Base-by-base conservation (phyloP, 2,329 filamentous ascomycete genomes). In the Coleophoma eucalyptorum region DNA sequence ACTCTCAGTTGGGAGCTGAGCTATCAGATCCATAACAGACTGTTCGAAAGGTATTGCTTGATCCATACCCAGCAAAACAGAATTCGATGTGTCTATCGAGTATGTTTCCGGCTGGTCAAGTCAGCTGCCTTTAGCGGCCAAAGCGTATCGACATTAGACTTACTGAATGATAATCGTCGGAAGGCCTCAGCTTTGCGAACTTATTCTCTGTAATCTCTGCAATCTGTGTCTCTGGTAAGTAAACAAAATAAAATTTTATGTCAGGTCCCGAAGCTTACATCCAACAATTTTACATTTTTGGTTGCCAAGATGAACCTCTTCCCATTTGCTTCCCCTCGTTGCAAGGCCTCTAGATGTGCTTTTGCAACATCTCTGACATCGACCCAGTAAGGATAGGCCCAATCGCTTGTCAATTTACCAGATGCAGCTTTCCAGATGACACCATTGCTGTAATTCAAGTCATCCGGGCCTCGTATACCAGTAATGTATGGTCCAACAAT, bases 331-430 rank as follows among this genome's bases (percentile, higher is more conserved):
- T 40, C 34, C 21, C 12, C 33, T 10, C 11, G 12, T 12, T 38
- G 16, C n/a, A 48, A 21, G 15, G 37, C 46, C 19, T 18, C 12
- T 16, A 48, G n/a, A 33, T 48, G 46, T 21, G 46, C 46, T 26
- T 31, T 38, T 34, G 46, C 46, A n/a, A 48, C 46, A 48, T 48
- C 46, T n/a, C 46, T 20, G 8, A 48, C 46, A 31, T 48, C 46
- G 13, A 48, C 46, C 46, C 46, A 48, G 18, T 40, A 19, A 40
- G 46, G 46, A 48, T 40, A 48, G 32, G 31, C 34, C n/a, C 38
- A n/a, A 16, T 7, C 20, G 15, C 33, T 19, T 6, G 40, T 26
- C 8, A n/a, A 26, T 5, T 48, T 19, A 21, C n/a, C 35, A 15
- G 19, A 26, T 11, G 34, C 33, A 5, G 20, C 20, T 26, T 15